These are phyloP conservation scores for Calonectria henricotiae DNA, from an alignment of 2,329 filamentous ascomycete species.

Conservation along the genomic window DNA sequence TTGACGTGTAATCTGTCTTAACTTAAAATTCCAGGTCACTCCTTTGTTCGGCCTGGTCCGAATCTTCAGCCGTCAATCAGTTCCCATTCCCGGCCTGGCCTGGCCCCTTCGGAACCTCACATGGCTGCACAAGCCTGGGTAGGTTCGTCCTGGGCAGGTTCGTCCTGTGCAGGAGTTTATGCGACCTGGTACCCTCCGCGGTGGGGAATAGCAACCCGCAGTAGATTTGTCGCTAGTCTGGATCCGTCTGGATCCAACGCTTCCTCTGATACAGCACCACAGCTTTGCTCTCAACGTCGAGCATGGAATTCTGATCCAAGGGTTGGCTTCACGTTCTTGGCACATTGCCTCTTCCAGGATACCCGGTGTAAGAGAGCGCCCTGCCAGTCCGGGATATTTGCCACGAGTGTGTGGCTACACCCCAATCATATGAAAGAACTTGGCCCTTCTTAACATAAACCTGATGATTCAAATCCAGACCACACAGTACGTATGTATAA, in stretches of 20 bases:
- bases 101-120: slow-evolving; percentile 12
- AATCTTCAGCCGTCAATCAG: slow-evolving; percentile 28
- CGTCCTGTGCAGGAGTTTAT: slow-evolving; percentile 31
- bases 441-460: background rate
- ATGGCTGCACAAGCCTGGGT: slow-evolving; percentile 19
- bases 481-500: slow-evolving; percentile 4
- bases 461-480: slow-evolving; percentile 13
- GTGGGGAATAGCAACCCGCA: slow-evolving; percentile 38
- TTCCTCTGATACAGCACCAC: slow-evolving; percentile 16
- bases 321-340: slow-evolving; percentile 8
- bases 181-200: slow-evolving; percentile 33
- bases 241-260: slow-evolving; percentile 43
- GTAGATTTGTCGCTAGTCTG: slow-evolving; percentile 43
- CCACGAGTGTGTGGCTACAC: background rate
- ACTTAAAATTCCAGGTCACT: slow-evolving; percentile 23
- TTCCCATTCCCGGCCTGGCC: slow-evolving; percentile 26
- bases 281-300: slow-evolving; percentile 25
- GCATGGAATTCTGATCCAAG: slow-evolving; percentile 10
- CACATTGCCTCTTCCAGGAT: slow-evolving; percentile 11
- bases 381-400: background rate
- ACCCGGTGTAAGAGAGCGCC: background rate
- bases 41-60: slow-evolving; percentile 26
- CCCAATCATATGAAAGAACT: slow-evolving; percentile 9
- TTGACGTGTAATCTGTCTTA: slow-evolving; percentile 28
- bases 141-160: slow-evolving; percentile 23